Percentiles rank a stretch among this genome's conserved stretches.
Conservation (phyloP, 371 early-diverging fungal species). For the Smittium culicis region DNA sequence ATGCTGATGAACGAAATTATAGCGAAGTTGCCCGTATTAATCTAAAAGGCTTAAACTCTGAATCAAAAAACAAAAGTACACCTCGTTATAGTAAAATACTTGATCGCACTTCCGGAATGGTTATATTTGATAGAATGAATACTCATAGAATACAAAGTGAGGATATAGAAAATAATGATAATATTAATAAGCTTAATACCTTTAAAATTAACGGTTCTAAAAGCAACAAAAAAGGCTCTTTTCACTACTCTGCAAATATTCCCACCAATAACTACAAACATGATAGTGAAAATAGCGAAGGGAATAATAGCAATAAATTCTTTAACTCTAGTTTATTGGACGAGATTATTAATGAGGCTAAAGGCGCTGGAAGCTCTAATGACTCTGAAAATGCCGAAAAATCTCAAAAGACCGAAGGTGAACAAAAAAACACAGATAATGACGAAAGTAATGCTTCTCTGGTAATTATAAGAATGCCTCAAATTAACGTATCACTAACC, state of each 20-base stretch:
- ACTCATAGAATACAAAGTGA: constrained; percentile 41
- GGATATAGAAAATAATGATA: background rate
- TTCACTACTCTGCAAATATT: background rate
- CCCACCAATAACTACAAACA: background rate
- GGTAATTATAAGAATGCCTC: constrained; percentile 51
- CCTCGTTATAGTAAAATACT: constrained; percentile 59
- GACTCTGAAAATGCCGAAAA: constrained; percentile 4
- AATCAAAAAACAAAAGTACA: background rate
- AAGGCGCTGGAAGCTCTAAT: too few relatives aligned
- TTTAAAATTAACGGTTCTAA: background rate
- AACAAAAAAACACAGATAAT: constrained; percentile 15
- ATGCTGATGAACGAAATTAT: constrained; percentile 7
- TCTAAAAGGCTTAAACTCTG: background rate
- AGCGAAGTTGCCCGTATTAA: background rate
- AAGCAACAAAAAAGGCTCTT: background rate
- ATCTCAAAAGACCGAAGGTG: background rate
- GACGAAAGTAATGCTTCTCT: constrained; percentile 32
- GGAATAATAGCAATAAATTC: background rate
- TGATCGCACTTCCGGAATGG: constrained; percentile 49
- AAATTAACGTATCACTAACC: constrained; percentile 47
- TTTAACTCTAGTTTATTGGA: background rate
- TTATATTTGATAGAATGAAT: constrained; percentile 66
- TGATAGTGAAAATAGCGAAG: background rate
- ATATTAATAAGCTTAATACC: background rate
- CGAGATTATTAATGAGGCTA: too few relatives aligned